A percentile compares a stretch with the other conserved stretches of the same genome.
phyloP scores from a whole-genome alignment of 495 filamentous ascomycete species.

The Margaritispora aquatica region DNA sequence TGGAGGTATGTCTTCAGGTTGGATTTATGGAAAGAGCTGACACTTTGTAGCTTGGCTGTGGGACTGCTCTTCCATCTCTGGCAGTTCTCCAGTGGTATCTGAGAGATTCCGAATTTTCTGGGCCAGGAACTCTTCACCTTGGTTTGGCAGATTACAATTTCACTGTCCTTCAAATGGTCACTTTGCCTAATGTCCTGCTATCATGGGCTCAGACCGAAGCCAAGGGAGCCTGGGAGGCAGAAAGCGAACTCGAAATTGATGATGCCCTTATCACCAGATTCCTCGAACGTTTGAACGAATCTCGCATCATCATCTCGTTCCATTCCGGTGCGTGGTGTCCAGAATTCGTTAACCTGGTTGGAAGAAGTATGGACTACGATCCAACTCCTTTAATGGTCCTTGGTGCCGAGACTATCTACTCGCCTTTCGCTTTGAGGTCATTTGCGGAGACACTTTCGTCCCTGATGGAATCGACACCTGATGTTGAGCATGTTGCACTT shows the following conservation, averaged over 20 bases:
- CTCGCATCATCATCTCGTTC: conserved; percentile 59
- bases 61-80: conserved; percentile 79
- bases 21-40: conserved; percentile 9
- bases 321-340: conserved; percentile 80
- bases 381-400: conserved; percentile 49
- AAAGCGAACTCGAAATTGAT: conserved; percentile 72
- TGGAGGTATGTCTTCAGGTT: conserved; percentile 60
- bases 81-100: conserved; percentile 62
- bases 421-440: conserved; percentile 59
- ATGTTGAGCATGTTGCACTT: conserved; percentile 52
- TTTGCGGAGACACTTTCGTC: conserved; percentile 70
- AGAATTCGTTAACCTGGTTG: conserved; percentile 56
- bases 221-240: conserved; percentile 29
- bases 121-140: conserved; percentile 43
- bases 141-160: conserved; percentile 87
- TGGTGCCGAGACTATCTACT: conserved; percentile 95
- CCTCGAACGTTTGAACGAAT: conserved; percentile 44
- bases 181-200: conserved; percentile 80
- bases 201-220: conserved; percentile 55
- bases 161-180: conserved; percentile 77
- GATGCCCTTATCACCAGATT: conserved; percentile 57
- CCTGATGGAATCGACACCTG: conserved; percentile 50
- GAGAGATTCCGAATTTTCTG: background rate
- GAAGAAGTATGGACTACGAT: conserved; percentile 21
- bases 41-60: conserved; percentile 69